Base-by-base conservation (phyloP, 352 stramenopile species). In the Pythium brachiatum region DNA sequence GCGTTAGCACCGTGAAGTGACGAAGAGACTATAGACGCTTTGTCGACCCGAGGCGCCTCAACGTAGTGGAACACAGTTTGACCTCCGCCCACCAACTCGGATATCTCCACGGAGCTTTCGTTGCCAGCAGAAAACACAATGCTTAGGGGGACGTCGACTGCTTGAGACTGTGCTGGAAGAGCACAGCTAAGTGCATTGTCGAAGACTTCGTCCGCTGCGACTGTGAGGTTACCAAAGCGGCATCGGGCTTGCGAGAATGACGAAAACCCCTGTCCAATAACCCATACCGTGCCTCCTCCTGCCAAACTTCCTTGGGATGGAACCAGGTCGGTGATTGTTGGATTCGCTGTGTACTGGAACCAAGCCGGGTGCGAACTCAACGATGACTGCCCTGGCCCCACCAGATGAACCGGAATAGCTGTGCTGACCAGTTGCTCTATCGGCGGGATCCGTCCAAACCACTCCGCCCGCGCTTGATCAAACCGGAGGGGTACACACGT, bases 201-300 rank as follows among this genome's bases (percentile, higher is more conserved):
- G 25, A 41, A 58, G 6, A 66, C 27, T 1, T 66, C 57, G 7
- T 41, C 34, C 7, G 56, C 36, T 18, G 50, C 34, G 7, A 65
- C 26, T n/a, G 31, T 38, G 16, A 54, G 5, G 2, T 23, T 27
- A 20, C 57, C 64, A n/a, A 70, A 65, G 1, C 48, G 25, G 18
- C 64, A 70, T 25, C 56, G 41, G 16, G 43, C 51, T 7, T n/a
- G 39, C 7, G 29, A 11, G 31, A 70, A 60, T 0, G 29, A 46
- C 7, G 54, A 54, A 23, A 74, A 74, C 1, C 48, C 44, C 21
- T 55, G 32, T 9, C 67, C 67, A 15, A 68, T 2, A 13, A 70
- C 12, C 47, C 36, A 62, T 5, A 70, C 32, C 5, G 27, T 2
- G 27, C 59, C 56, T 31, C 55, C 66, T 8, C 66, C 66, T n/a